These are phyloP conservation scores for Plasmopara halstedii DNA, from an alignment of 352 stramenopile genomes.

Conservation along the genomic window DNA sequence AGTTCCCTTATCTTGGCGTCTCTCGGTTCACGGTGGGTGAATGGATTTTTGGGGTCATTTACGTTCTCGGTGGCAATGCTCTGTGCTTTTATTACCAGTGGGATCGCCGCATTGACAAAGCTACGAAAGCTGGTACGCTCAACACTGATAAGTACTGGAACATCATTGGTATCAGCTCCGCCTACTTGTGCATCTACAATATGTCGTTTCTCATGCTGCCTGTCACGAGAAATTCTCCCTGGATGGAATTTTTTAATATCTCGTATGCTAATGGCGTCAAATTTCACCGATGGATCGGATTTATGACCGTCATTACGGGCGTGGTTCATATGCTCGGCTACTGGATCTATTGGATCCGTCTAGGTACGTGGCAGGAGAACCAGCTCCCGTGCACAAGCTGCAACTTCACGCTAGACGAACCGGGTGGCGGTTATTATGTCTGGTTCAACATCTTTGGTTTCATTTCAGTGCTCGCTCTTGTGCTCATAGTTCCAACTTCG, in stretches of 20 bases:
- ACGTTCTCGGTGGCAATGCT: conserved; percentile 53
- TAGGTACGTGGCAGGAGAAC: conserved; percentile 36
- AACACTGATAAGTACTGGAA: conserved; percentile 47
- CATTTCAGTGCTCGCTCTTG: conserved; percentile 31
- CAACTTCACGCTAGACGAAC: conserved; percentile 33
- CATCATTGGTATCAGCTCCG: conserved; percentile 41
- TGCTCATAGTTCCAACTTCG: conserved; percentile 51
- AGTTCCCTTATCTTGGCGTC: conserved; percentile 30
- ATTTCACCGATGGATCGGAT: conserved; percentile 57
- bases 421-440: conserved; percentile 38
- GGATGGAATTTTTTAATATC: conserved; percentile 66
- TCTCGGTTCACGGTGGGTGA: conserved; percentile 45
- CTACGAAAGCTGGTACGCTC: conserved; percentile 23
- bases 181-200: conserved; percentile 63
- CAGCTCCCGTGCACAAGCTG: conserved; percentile 45
- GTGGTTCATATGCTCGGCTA: conserved; percentile 45
- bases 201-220: conserved; percentile 61
- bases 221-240: conserved; percentile 49
- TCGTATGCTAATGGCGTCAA: conserved; percentile 54
- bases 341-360: conserved; percentile 38
- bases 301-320: conserved; percentile 41
- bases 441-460: conserved; percentile 61
- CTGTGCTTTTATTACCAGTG: conserved; percentile 56
- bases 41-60: conserved; percentile 45
- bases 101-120: conserved; percentile 32